Conservation (phyloP, 208 protist genomes). For the Trypanosoma theileri region DNA sequence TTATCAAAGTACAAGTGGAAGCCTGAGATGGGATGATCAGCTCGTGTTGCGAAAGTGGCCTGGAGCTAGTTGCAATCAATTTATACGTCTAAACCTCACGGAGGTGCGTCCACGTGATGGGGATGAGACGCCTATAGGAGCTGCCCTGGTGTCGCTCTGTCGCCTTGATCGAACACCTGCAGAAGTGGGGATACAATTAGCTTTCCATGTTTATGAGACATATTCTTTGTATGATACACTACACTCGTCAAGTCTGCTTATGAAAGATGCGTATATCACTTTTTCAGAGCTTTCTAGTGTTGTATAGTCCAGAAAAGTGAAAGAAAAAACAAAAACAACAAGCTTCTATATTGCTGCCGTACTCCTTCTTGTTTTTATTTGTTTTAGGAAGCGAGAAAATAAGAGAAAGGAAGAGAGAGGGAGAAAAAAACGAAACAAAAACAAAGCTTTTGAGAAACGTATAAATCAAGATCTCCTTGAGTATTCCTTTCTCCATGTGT, state of each 20-base stretch:
- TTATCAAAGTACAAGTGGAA: constrained; percentile 87
- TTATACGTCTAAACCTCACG: constrained; percentile 86
- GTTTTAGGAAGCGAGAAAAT: background rate
- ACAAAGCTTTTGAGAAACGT: background rate
- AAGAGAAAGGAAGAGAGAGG: too few species aligned
- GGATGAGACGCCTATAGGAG: constrained; percentile 85
- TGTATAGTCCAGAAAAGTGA: background rate
- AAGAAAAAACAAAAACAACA: too few species aligned
- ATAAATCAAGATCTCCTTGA: background rate
- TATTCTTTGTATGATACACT: constrained; percentile 88
- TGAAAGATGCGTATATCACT: constrained; percentile 79
- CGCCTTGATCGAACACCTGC: constrained; percentile 62
- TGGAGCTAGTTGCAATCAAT: constrained; percentile 74
- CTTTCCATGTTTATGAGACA: constrained; percentile 91
- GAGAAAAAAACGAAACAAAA: background rate
- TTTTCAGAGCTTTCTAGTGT: constrained; percentile 57
- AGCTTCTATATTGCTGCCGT: too few species aligned
- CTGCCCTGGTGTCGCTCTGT: constrained; percentile 77
- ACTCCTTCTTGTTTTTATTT: constrained; percentile 4
- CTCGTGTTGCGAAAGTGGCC: constrained; percentile 87
- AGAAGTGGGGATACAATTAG: constrained; percentile 64
- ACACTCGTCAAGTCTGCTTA: constrained; percentile 76
- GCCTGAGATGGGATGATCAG: constrained; percentile 77
- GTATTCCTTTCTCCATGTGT: constrained; percentile 1
- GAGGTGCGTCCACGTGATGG: constrained; percentile 80